These are phyloP conservation scores for Dioscorea dumetorum DNA, from an alignment of 106 monocot species.

Conservation along the genomic window DNA sequence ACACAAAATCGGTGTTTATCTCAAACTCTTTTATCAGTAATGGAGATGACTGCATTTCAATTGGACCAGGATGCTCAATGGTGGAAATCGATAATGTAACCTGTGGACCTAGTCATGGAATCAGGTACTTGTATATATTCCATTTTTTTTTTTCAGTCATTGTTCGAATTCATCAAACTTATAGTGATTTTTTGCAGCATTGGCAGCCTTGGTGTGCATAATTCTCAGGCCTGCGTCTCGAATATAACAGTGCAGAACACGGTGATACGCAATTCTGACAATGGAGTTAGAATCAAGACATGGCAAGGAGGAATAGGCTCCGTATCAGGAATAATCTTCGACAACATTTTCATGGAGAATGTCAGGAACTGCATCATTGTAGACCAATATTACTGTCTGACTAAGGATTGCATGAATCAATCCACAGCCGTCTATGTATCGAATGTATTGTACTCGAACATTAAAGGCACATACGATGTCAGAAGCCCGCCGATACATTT, in stretches of 20 bases:
- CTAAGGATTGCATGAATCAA: slow-evolving; percentile 7
- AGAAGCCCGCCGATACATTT: slow-evolving; percentile 15
- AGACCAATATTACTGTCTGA: slow-evolving; percentile 11
- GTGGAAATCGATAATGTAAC: slow-evolving; percentile 5
- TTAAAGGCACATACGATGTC: slow-evolving; percentile 7
- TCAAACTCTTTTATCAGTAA: slow-evolving; percentile 32
- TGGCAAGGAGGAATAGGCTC: slow-evolving; percentile 12
- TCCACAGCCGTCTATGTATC: slow-evolving; percentile 4
- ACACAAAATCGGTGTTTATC: slow-evolving; percentile 30
- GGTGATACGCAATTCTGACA: slow-evolving; percentile 6
- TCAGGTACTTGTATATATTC: slow-evolving; percentile 3
- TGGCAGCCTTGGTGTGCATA: slow-evolving; percentile 11
- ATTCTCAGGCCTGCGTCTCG: slow-evolving; percentile 10
- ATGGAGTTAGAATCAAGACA: slow-evolving; percentile 16
- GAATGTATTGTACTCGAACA: slow-evolving; percentile 4
- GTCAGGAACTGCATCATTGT: slow-evolving; percentile 16
- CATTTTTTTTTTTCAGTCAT: neutral
- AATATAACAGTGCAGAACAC: slow-evolving; percentile 5
- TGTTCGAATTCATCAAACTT: neutral
- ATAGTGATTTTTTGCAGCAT: neutral
- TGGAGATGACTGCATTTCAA: slow-evolving; percentile 14
- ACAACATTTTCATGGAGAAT: slow-evolving; percentile 9
- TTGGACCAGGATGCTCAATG: slow-evolving; percentile 9
- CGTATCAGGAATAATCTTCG: slow-evolving; percentile 8
- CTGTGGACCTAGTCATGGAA: slow-evolving; percentile 8